These are phyloP conservation scores for Kokia cookei DNA, from an alignment of 441 rosid species.

Conservation along the genomic window DNA sequence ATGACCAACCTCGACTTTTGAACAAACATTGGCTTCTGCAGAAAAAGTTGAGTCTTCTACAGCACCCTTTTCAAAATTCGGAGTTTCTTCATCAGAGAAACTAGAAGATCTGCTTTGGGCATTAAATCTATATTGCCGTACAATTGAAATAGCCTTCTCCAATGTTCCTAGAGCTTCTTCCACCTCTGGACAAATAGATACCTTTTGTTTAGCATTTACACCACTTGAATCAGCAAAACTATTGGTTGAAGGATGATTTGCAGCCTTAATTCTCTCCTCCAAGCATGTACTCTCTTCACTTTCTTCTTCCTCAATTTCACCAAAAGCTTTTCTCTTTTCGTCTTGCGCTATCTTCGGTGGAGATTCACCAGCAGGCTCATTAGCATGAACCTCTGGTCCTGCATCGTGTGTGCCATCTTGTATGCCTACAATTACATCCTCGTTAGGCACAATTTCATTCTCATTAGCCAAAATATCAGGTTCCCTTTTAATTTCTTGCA, in stretches of 20 bases:
- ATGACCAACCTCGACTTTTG: conserved; percentile 21
- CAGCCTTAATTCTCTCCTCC: conserved; percentile 13
- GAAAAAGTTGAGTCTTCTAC: conserved; percentile 9
- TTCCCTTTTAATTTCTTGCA: conserved; percentile 13
- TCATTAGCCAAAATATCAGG: conserved; percentile 2
- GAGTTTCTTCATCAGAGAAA: conserved; percentile 25
- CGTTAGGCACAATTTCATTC: background rate
- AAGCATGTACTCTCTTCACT: conserved; percentile 13
- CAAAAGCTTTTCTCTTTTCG: conserved; percentile 15
- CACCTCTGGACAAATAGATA: conserved; percentile 58
- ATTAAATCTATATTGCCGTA: conserved; percentile 37
- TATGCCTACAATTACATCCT: conserved; percentile 14
- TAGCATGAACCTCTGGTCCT: conserved; percentile 12
- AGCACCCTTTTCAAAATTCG: conserved; percentile 18
- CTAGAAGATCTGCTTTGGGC: conserved; percentile 20
- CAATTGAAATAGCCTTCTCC: conserved; percentile 59
- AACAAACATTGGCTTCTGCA: conserved; percentile 21
- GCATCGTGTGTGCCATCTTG: conserved; percentile 8
- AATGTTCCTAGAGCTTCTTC: conserved; percentile 70
- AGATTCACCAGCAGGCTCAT: conserved; percentile 6
- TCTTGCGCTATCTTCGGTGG: conserved; percentile 26
- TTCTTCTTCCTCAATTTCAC: conserved; percentile 58
- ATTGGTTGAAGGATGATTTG: conserved; percentile 11
- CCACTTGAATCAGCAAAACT: conserved; percentile 8
- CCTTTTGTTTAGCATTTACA: conserved; percentile 23